phyloP scores from a whole-genome alignment of 257 asterid species.

The Scutellaria baicalensis region DNA sequence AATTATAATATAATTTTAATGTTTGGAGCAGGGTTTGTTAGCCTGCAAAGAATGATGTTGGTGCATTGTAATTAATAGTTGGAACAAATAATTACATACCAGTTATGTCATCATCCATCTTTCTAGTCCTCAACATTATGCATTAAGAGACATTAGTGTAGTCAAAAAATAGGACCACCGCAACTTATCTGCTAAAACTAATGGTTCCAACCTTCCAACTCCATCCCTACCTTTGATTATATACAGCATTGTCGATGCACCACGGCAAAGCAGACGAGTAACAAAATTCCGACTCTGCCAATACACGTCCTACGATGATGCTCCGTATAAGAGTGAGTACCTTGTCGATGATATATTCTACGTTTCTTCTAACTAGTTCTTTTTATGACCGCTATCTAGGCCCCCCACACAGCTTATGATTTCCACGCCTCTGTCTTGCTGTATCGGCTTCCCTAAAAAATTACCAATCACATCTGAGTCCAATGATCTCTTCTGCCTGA shows the following conservation, averaged over 20 bases:
- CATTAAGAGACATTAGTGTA: not conserved
- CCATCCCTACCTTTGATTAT: conserved; percentile 18
- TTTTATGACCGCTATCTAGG: conserved; percentile 7
- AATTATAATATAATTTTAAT: too few relatives aligned
- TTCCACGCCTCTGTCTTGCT: conserved; percentile 20
- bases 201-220: conserved; percentile 3
- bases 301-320: not conserved
- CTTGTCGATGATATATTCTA: too few relatives aligned
- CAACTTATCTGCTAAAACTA: not conserved
- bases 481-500: conserved; percentile 25
- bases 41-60: conserved; percentile 1
- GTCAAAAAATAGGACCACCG: not conserved
- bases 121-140: not conserved
- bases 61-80: not conserved
- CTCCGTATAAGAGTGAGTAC: not conserved
- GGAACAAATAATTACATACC: conserved; percentile 13
- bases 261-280: conserved; percentile 26
- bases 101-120: not conserved
- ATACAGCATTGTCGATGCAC: conserved; percentile 21
- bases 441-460: conserved; percentile 18
- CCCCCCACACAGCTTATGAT: conserved; percentile 13
- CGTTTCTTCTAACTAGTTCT: not conserved
- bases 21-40: too few relatives aligned
- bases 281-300: conserved; percentile 28
- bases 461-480: conserved; percentile 20